Evolutionary conservation across 1,139 yeast genomes (phyloP).

Genomic region (Geotrichum klebahnii): DNA sequence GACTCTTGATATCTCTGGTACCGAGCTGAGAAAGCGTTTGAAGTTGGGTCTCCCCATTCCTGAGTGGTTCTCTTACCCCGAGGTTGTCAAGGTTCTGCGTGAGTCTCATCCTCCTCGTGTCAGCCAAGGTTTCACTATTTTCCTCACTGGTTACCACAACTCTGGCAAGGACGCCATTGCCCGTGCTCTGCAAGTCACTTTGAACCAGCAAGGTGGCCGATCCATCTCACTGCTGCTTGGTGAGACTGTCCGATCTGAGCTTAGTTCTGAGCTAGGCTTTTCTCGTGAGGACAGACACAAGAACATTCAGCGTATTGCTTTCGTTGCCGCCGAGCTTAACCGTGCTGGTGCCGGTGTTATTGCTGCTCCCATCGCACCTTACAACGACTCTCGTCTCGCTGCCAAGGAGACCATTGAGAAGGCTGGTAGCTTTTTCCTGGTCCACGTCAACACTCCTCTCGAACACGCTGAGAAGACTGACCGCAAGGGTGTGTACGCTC

Average conservation of each 20-base stretch:
- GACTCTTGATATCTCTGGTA: constrained; percentile 91
- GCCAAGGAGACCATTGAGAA: constrained; percentile 45
- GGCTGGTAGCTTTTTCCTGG: constrained; percentile 45
- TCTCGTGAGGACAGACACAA: constrained; percentile 42
- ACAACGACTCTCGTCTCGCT: constrained; percentile 40
- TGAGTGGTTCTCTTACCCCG: constrained; percentile 96
- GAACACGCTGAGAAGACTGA: constrained; percentile 46
- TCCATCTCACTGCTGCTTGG: constrained; percentile 67
- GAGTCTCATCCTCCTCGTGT: constrained; percentile 91
- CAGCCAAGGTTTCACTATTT: constrained; percentile 78
- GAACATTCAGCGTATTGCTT: constrained; percentile 48
- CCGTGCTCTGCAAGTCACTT: constrained; percentile 81
- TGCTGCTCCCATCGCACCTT: constrained; percentile 55
- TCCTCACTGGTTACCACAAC: constrained; percentile 55
- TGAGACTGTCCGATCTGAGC: constrained; percentile 46
- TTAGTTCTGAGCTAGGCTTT: constrained; percentile 44
- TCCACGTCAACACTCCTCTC: constrained; percentile 50
- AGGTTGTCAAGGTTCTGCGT: constrained; percentile 85
- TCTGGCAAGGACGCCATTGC: constrained; percentile 63
- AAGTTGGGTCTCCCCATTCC: constrained; percentile 87
- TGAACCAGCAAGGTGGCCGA: constrained; percentile 88
- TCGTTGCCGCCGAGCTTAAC: constrained; percentile 74
- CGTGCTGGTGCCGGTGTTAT: constrained; percentile 90
- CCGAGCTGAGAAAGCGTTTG: constrained; percentile 84
- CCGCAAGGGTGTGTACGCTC: constrained; percentile 47